Evolutionary conservation across 345 rosid species (phyloP).

Genomic region (Pistacia atlantica): DNA sequence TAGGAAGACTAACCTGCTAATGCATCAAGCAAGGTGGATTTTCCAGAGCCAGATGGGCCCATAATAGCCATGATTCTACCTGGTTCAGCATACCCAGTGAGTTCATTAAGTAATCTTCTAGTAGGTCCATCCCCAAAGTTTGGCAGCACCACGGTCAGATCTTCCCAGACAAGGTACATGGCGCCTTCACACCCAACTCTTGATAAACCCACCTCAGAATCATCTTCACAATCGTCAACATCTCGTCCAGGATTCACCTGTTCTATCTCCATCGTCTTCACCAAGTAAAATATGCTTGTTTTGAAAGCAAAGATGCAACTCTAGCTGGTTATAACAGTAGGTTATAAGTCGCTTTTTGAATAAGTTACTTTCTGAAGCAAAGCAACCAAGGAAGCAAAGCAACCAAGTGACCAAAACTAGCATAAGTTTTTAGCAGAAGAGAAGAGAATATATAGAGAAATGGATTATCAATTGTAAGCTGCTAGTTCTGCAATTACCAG

Average conservation of each 20-base stretch:
- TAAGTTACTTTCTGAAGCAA: background rate
- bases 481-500: background rate
- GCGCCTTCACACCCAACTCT: conserved; percentile 4
- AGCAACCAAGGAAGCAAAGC: background rate
- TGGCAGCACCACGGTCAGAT: conserved; percentile 66
- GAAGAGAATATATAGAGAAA: background rate
- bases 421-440: background rate
- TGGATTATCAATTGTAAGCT: background rate
- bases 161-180: conserved; percentile 69
- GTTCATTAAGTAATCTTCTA: conserved; percentile 64
- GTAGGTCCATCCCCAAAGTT: conserved; percentile 62
- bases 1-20: conserved; percentile 53
- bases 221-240: background rate
- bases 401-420: background rate
- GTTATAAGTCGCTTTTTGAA: too few relatives aligned
- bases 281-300: background rate
- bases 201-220: background rate
- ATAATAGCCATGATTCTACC: conserved; percentile 81
- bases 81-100: conserved; percentile 75
- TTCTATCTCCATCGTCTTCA: conserved; percentile 17
- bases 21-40: conserved; percentile 89
- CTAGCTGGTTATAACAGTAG: background rate
- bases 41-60: conserved; percentile 97
- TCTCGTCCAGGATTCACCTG: conserved; percentile 2
- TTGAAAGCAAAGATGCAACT: background rate